Evolutionary conservation across 805 yeast genomes (phyloP).

Genomic region (Diddensiella transvaalensis): DNA sequence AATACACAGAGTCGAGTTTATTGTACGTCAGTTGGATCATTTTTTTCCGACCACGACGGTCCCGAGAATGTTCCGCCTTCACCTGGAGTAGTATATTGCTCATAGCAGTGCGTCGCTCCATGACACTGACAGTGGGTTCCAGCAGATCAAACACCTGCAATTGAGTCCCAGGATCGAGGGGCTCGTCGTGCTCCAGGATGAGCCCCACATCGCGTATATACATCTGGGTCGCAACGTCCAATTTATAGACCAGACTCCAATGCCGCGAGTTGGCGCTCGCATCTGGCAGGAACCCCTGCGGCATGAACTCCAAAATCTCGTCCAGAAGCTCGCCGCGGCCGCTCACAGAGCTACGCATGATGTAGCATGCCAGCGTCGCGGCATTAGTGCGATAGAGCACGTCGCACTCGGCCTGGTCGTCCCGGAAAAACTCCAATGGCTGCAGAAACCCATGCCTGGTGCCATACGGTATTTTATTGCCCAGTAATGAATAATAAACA

Average conservation of each 20-base stretch:
- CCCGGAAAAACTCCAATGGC: not conserved
- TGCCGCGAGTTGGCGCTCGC: not conserved
- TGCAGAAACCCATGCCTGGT: not conserved
- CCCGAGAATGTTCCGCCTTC: not conserved
- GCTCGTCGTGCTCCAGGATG: not conserved
- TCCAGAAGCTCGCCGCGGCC: not conserved
- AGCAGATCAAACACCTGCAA: not conserved
- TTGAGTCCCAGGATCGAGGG: not conserved
- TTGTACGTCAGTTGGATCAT: not conserved
- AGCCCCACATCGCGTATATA: not conserved
- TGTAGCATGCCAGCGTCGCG: not conserved
- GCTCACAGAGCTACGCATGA: not conserved
- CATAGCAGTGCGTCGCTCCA: not conserved
- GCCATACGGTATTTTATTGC: constrained; percentile 4
- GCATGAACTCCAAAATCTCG: not conserved
- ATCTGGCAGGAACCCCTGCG: not conserved
- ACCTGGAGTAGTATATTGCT: not conserved
- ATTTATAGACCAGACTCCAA: not conserved
- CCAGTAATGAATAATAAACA: not conserved
- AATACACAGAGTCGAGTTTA: not conserved
- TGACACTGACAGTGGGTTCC: not conserved
- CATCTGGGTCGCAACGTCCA: constrained; percentile 1
- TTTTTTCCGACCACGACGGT: not conserved
- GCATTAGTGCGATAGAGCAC: not conserved
- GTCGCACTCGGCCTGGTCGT: not conserved